A percentile compares a stretch with the other conserved stretches of the same genome.
phyloP scores from a whole-genome alignment of 306 rosid genomes.

The Arachis stenosperma region DNA sequence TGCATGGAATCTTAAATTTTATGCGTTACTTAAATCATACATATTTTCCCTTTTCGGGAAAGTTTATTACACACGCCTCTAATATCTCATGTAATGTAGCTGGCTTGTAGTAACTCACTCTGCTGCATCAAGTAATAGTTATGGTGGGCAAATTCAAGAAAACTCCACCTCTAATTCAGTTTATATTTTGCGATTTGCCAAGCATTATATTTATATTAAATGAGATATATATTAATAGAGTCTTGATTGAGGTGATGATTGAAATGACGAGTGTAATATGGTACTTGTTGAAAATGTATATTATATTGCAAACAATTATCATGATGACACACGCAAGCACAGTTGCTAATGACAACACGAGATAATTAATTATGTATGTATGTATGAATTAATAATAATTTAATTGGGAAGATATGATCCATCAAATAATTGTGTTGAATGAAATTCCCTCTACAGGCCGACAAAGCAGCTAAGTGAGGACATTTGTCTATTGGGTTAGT shows the following conservation, averaged over 20 bases:
- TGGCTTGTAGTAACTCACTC: background rate
- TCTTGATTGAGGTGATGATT: background rate
- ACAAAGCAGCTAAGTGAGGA: conserved; percentile 46
- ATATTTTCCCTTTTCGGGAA: background rate
- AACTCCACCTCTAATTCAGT: background rate
- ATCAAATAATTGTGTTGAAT: conserved; percentile 7
- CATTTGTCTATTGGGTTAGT: conserved; percentile 41
- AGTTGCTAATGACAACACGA: conserved; percentile 13
- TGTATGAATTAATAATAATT: background rate
- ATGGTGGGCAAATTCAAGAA: background rate
- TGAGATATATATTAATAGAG: background rate
- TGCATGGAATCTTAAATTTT: too few relatives aligned
- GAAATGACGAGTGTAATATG: background rate
- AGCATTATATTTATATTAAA: background rate
- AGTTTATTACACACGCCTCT: background rate
- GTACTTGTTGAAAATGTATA: background rate
- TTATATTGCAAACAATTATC: background rate
- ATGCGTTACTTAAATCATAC: too few relatives aligned
- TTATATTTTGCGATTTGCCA: background rate
- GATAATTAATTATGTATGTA: background rate
- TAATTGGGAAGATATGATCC: background rate
- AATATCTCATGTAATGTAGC: background rate
- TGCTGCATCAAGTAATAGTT: conserved; percentile 1
- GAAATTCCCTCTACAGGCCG: conserved; percentile 38
- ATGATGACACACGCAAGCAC: background rate